Evolutionary conservation across 169 alveolate genomes (phyloP).

Genomic region (Fabrea salina): DNA sequence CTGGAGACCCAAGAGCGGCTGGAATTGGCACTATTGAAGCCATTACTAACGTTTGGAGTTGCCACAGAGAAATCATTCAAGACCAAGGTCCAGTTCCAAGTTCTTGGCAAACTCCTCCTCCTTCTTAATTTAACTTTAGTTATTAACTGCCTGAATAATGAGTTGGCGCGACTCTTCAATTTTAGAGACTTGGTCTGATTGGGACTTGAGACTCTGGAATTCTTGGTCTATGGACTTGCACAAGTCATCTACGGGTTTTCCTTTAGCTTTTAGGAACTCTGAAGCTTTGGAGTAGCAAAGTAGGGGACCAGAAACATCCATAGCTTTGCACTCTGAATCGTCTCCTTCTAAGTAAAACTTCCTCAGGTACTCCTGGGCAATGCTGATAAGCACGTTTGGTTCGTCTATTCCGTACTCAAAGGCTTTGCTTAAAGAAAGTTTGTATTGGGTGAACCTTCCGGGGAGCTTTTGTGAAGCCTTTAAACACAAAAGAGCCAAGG

Average conservation of each 20-base stretch:
- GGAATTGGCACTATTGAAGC: conserved; percentile 90
- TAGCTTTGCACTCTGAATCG: background rate
- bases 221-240: too few relatives aligned
- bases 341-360: background rate
- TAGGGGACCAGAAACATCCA: background rate
- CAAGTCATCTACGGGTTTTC: background rate
- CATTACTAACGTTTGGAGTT: conserved; percentile 77
- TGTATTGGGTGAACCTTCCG: background rate
- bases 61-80: conserved; percentile 82
- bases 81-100: conserved; percentile 75
- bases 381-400: background rate
- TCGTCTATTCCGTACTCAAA: background rate
- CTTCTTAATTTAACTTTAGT: conserved; percentile 33
- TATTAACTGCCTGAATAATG: too few relatives aligned
- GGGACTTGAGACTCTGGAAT: background rate
- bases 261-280: background rate
- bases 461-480: background rate
- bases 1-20: conserved; percentile 88
- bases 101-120: conserved; percentile 53
- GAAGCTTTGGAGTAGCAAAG: background rate
- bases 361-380: background rate
- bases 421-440: background rate
- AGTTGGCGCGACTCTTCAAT: too few relatives aligned
- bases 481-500: background rate
- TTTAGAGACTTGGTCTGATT: too few relatives aligned